These are phyloP conservation scores for Yamadazyma ubonensis DNA, from an alignment of 805 yeast genomes.

Conservation along the genomic window DNA sequence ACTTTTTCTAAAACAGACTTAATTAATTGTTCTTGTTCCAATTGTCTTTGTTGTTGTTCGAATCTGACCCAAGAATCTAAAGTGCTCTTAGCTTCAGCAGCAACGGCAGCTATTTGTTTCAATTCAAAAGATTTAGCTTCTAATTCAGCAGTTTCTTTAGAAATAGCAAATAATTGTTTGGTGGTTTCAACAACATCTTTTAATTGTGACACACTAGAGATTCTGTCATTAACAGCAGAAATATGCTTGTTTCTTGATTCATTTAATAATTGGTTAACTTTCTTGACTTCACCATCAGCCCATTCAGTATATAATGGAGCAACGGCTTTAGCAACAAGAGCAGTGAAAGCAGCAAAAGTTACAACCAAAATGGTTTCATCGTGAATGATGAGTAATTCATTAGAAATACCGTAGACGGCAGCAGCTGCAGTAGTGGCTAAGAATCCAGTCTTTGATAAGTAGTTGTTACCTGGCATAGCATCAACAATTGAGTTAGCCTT, in stretches of 20 bases:
- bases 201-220: conserved; percentile 80
- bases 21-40: conserved; percentile 91
- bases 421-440: conserved; percentile 95
- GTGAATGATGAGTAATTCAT: conserved; percentile 88
- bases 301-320: conserved; percentile 95
- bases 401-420: conserved; percentile 88
- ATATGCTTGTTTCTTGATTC: conserved; percentile 89
- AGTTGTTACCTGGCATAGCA: conserved; percentile 89
- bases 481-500: conserved; percentile 88
- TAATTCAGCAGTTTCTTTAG: conserved; percentile 94
- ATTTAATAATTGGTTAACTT: conserved; percentile 78
- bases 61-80: conserved; percentile 99
- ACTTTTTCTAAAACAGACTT: conserved; percentile 85
- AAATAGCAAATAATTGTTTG: conserved; percentile 85
- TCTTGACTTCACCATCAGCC: conserved; percentile 83
- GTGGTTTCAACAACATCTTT: conserved; percentile 91
- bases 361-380: conserved; percentile 87
- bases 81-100: conserved; percentile 88
- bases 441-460: conserved; percentile 89
- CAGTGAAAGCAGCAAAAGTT: conserved; percentile 76
- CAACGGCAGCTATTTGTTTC: conserved; percentile 86
- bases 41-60: conserved; percentile 93
- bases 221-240: conserved; percentile 89
- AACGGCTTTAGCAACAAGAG: conserved; percentile 75
- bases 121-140: conserved; percentile 94